Base-by-base conservation (phyloP, 2,329 filamentous ascomycete genomes). In the Penicillium italicum region DNA sequence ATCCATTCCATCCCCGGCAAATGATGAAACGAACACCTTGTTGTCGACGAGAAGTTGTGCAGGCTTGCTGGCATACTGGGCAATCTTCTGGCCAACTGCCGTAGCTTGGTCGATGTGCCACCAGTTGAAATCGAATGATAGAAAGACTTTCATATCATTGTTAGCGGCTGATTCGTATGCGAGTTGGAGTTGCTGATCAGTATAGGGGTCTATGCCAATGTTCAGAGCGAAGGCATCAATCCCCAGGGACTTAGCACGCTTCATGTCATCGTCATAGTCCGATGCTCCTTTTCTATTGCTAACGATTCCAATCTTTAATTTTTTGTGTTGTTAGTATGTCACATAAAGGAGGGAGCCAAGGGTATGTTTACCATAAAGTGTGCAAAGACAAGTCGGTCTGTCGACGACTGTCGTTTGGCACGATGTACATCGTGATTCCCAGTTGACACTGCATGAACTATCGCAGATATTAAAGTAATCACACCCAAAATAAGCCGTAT, bases 81-180 rank as follows among this genome's bases (percentile, higher is more conserved):
- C 73, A 52, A 82, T 75, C 62, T 78, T 79, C 45, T 72, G 65
- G 1, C 78, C 79, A 9, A 79, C 75, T 5, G 66, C 70, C 4
- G 65, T 69, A 1, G 75, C 73, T 34, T 79, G 69, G 5, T 65
- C 59, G 4, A 65, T 66, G 48, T 68, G 58, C 68, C 73, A 79
- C 75, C 77, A 77, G 67, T 81, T 80, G 64, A 81, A 82, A 68
- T 83, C 81, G 53, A 83, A 83, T 1, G 80, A 83, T 58, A 84
- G 76, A 52, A 83, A 82, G 14, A 82, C 78, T 50, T 81, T 81
- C 74, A 83, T 80, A 37, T 71, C 66, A 53, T 71, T 70, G 14
- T 69, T 72, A 16, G 74, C 73, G 1, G 80, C 79, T 0, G 79
- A 79, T 14, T 78, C 69, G 57, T 80, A 82, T 0, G 80, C 80